Evolutionary conservation across 2,329 filamentous ascomycete species (phyloP).

Genomic region (Daldinia eschscholtzii): DNA sequence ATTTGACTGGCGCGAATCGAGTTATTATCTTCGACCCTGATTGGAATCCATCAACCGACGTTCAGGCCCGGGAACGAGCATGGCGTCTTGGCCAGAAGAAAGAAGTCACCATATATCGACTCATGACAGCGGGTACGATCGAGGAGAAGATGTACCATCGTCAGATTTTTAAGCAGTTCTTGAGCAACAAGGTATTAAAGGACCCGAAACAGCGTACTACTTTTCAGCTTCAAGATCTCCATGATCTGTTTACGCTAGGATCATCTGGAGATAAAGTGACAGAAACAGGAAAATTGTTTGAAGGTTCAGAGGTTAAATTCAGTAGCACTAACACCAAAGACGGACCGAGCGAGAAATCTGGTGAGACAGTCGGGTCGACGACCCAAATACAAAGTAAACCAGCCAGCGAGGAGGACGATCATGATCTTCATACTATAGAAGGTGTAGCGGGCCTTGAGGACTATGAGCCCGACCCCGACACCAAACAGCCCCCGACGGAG

Average conservation of each 20-base stretch:
- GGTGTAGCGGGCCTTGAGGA: slow-evolving; percentile 51
- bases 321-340: slow-evolving; percentile 52
- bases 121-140: slow-evolving; percentile 98
- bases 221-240: slow-evolving; percentile 89
- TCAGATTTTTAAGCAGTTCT: slow-evolving; percentile 98
- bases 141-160: slow-evolving; percentile 99
- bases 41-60: slow-evolving; percentile 97
- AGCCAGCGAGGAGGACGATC: slow-evolving; percentile 44
- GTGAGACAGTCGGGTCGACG: slow-evolving; percentile 20
- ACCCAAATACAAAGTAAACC: slow-evolving; percentile 25
- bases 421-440: slow-evolving; percentile 53
- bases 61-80: slow-evolving; percentile 93
- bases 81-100: slow-evolving; percentile 96
- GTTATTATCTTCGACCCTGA: slow-evolving; percentile 99
- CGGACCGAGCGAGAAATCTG: slow-evolving; percentile 13
- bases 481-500: slow-evolving; percentile 61
- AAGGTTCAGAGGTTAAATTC: slow-evolving; percentile 83
- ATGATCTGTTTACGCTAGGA: slow-evolving; percentile 89
- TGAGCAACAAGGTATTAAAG: slow-evolving; percentile 95
- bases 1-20: slow-evolving; percentile 91
- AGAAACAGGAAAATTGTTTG: slow-evolving; percentile 88
- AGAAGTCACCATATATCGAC: slow-evolving; percentile 93
- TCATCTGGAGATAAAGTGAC: slow-evolving; percentile 76
- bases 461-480: slow-evolving; percentile 61
- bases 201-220: slow-evolving; percentile 94